Evolutionary conservation across 345 rosid species (phyloP), one percentile per base, ranked within the genome.

Genomic region (Arabidopsis arenosa): DNA sequence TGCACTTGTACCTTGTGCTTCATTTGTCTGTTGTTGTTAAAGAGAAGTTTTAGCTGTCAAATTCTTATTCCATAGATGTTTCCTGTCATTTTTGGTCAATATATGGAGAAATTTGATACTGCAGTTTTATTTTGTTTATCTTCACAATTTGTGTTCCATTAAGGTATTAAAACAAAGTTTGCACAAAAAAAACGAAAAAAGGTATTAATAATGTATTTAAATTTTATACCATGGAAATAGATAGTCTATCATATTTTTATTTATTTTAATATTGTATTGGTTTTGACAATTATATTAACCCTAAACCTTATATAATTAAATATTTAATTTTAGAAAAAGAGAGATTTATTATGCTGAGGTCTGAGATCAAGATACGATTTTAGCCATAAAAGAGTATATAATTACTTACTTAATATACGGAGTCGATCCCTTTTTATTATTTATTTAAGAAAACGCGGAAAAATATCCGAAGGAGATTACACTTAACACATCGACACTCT

Each of bases 1-100:
- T 62, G 53, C 49, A 62, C 47, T 18, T 56, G n/a, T 47, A 56
- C 35, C 43, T 74, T 74, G 2, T 43, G 47, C 64, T 18, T 33
- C 44, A 44, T 18, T 23, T 48, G 52, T 30, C 7, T 74, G 33
- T n/a, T 54, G 26, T 41, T 72, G 48, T 60, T 48, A 36, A 17
- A 47, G 60, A 6, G 5, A 37, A 37, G 30, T 36, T 65, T 66
- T 47, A n/a, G 35, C 33, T 47, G 60, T 33, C 49, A 37, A 66
- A 23, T 26, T 55, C 6, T 65, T 45, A 28, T 74, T 37, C 36
- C 26, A 39, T 15, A 13, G 15, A 58, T 66, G 10, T 2, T 26
- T 45, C 11, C 0, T 56, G 40, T 26, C 63, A n/a, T 54, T 44
- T 54, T 7, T 5, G 45, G 66, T 53, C 72, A 55, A 44, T 44